Evolutionary conservation across 2,329 filamentous ascomycete species (phyloP), one percentile per base, ranked within the genome.

Genomic region (Exophiala phaeomuriformis): DNA sequence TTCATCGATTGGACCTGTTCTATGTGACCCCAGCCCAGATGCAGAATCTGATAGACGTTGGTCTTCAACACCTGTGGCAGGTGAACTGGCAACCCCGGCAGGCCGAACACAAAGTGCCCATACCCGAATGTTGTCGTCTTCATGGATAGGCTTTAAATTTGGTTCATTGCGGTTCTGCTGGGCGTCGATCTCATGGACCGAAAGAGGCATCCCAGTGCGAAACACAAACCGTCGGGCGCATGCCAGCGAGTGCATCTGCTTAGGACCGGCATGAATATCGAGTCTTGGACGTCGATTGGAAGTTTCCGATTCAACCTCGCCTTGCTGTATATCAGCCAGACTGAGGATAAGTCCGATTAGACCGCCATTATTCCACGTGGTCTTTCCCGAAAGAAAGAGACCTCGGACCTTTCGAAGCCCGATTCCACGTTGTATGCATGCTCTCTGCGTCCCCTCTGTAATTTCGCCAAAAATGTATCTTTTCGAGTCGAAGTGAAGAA

Each of bases 391-490:
- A 54, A 98, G 68, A 68, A 98, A 96, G 53, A 95, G 74, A 64
- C 95, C 83, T 44, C 82, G 80, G 1, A 88, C 75, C 66, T 85
- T 85, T 30, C 75, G 69, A 61, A 94, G 64, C 33, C 77, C 74
- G 6, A 85, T 66, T 52, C 83, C 86, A 59, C 84, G 80, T 69
- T 90, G 83, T 36, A 78, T 77, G 65, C 86, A 76, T 45, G 84
- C 82, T 53, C 93, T 80, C 73, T 97, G 93, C 0, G 86, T 86
- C 10, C 91, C 93, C 70, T 98, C 93, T 6, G 83, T 74, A 10
- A 91, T 69, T 64, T 86, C 84, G 19, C 93, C 93, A 65, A 98
- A 86, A 10, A 96, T 63, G 69, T 98, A 98, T 53, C 88, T 80
- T 63, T 85, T 84, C 64, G 83, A 80, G 63, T 91, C 87, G 65